These are phyloP conservation scores for Zymoseptoria tritici DNA, from an alignment of 2,329 filamentous ascomycete genomes.

Conservation along the genomic window DNA sequence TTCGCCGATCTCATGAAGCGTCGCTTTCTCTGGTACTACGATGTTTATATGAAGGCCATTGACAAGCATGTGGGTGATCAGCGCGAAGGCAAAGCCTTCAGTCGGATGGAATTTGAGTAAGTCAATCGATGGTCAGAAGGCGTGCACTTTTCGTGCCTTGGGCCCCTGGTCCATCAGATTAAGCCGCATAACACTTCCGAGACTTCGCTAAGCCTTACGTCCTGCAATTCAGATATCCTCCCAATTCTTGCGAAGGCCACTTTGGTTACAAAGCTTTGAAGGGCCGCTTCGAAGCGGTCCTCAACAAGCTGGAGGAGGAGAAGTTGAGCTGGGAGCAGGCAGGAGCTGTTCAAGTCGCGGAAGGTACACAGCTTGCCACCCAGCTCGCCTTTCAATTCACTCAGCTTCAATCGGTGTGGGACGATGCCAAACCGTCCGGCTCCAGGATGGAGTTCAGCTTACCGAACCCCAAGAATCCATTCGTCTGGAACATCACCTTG, in stretches of 20 bases:
- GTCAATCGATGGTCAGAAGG: too few species aligned
- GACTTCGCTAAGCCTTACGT: too few species aligned
- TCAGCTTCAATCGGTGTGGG: slow-evolving; percentile 70
- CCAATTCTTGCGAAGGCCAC: slow-evolving; percentile 77
- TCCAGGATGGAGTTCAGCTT: slow-evolving; percentile 69
- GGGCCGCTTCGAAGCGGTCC: slow-evolving; percentile 60
- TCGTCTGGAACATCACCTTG: slow-evolving; percentile 81
- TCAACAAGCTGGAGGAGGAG: slow-evolving; percentile 64
- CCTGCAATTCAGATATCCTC: too few species aligned
- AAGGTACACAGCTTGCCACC: slow-evolving; percentile 67
- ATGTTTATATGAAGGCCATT: slow-evolving; percentile 70
- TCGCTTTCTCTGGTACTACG: slow-evolving; percentile 92
- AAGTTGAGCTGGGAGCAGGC: slow-evolving; percentile 62
- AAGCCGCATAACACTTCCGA: too few species aligned
- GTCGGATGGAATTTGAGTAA: slow-evolving; percentile 78
- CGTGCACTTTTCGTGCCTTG: too few species aligned
- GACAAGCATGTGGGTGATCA: slow-evolving; percentile 56
- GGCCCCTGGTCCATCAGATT: too few species aligned
- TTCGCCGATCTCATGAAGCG: slow-evolving; percentile 88
- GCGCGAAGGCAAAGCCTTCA: slow-evolving; percentile 53
- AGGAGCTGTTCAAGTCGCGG: slow-evolving; percentile 55
- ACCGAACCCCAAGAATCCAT: slow-evolving; percentile 68
- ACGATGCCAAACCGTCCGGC: slow-evolving; percentile 51
- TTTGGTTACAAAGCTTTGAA: slow-evolving; percentile 75
- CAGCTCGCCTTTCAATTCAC: slow-evolving; percentile 80